Conservation (phyloP, 306 rosid species). For the Trifolium subterraneum region DNA sequence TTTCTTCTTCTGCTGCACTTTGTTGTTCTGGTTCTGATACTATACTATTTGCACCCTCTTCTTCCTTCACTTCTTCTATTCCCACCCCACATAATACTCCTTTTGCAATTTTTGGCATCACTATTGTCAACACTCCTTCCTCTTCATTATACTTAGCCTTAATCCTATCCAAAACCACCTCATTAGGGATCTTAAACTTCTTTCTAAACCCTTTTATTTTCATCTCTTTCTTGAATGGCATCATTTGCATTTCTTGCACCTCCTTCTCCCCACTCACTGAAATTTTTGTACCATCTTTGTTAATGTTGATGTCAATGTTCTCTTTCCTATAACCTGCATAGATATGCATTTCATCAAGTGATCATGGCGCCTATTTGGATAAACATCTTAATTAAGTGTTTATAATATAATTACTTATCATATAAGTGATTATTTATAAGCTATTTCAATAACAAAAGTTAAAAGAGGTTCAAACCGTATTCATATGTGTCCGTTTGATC, state of each 20-base stretch:
- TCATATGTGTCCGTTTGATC: no score
- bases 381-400: neutral
- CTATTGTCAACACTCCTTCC: slow-evolving; percentile 53
- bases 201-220: slow-evolving; percentile 57
- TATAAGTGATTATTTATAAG: neutral
- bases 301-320: slow-evolving; percentile 59
- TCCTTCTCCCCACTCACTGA: slow-evolving; percentile 60
- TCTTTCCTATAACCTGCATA: slow-evolving; percentile 67
- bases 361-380: neutral
- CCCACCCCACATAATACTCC: slow-evolving; percentile 42
- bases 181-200: slow-evolving; percentile 62
- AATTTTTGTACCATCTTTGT: slow-evolving; percentile 61
- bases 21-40: slow-evolving; percentile 33
- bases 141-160: slow-evolving; percentile 61
- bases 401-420: neutral
- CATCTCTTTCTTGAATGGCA: slow-evolving; percentile 60
- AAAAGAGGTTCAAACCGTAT: no score
- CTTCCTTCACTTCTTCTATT: slow-evolving; percentile 66
- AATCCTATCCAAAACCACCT: slow-evolving; percentile 61
- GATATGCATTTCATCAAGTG: neutral
- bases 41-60: slow-evolving; percentile 40
- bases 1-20: slow-evolving; percentile 22
- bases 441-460: no score
- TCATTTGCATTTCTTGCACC: slow-evolving; percentile 67
- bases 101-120: slow-evolving; percentile 65